Base-by-base conservation (phyloP, 78 protist genomes). In the Polysphondylium violaceum region DNA sequence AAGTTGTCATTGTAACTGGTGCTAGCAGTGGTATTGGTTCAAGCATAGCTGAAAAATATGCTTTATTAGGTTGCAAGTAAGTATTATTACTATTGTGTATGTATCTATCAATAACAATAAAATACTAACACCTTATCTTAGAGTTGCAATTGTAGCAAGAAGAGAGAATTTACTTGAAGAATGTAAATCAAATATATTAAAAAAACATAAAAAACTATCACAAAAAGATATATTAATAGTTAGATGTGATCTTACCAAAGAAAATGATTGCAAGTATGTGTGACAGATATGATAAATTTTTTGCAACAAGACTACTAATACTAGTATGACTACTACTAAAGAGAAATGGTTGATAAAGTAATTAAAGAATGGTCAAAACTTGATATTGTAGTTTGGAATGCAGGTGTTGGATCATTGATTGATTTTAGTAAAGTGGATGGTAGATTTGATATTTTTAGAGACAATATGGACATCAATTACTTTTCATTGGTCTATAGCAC, bases 391-490 rank as follows among this genome's bases (percentile, higher is more conserved):
- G 83, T 87, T 50, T 74, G 87, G 81, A 87, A 87, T 67, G 93
- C 93, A 33, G 93, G 93, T 40, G 65, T 36, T 21, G 93, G 93
- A 3, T 74, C 93, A 53, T 41, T 76, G 25, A 61, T 76, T 43
- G 76, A 74, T n/a, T 75, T 87, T 51, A 25, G 25, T 14, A 67
- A 87, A 41, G 33, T 76, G 21, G 65, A 60, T 43, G 88, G 35
- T 35, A 85, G 83, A 33, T 65, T 94, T 55, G 5, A 12, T 9
- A 51, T 89, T 3, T 87, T 71, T 29, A 83, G 55, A 21, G 89
- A 87, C 0, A 63, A 89, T 67, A 94, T 94, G 94, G 72, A 87
- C 11, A 65, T 94, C 16, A 94, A 94, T 77, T 94, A 68, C 69
- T 77, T 74, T 36, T 91, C 93, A 33, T 44, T 43, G 1, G 94